These are phyloP conservation scores for Penicillium daleae DNA, from an alignment of 495 filamentous ascomycete genomes.

Conservation along the genomic window DNA sequence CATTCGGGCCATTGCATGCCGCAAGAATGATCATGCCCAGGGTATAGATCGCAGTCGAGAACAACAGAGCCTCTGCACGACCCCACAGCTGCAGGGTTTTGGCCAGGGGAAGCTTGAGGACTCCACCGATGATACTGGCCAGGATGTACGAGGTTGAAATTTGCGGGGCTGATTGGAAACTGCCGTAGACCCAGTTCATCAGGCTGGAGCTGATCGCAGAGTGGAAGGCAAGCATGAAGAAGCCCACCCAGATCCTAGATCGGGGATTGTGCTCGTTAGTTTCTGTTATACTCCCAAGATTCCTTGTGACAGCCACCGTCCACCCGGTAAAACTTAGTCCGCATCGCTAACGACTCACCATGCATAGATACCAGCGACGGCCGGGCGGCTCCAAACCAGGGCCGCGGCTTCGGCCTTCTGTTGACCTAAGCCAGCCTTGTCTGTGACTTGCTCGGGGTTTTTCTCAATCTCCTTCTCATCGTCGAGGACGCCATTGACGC, in stretches of 20 bases:
- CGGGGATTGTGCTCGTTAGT: neutral
- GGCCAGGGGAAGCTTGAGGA: conserved; percentile 68
- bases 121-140: conserved; percentile 61
- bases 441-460: conserved; percentile 31
- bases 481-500: conserved; percentile 21
- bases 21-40: conserved; percentile 54
- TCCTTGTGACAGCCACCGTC: neutral
- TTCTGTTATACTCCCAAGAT: neutral
- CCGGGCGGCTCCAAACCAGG: conserved; percentile 42
- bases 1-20: conserved; percentile 45
- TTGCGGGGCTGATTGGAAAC: conserved; percentile 42
- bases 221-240: conserved; percentile 48
- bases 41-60: conserved; percentile 41
- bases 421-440: conserved; percentile 37
- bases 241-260: conserved; percentile 47
- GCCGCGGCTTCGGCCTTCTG: conserved; percentile 51
- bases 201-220: conserved; percentile 40
- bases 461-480: conserved; percentile 31
- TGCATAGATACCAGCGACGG: conserved; percentile 40
- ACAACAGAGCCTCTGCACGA: conserved; percentile 54
- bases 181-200: conserved; percentile 42
- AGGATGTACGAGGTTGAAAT: conserved; percentile 43
- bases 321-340: neutral
- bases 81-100: conserved; percentile 73
- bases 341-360: conserved; percentile 31